A percentile compares a stretch with the other conserved stretches of the same genome.
phyloP scores from a whole-genome alignment of 805 yeast species.

The Komagataella populi region DNA sequence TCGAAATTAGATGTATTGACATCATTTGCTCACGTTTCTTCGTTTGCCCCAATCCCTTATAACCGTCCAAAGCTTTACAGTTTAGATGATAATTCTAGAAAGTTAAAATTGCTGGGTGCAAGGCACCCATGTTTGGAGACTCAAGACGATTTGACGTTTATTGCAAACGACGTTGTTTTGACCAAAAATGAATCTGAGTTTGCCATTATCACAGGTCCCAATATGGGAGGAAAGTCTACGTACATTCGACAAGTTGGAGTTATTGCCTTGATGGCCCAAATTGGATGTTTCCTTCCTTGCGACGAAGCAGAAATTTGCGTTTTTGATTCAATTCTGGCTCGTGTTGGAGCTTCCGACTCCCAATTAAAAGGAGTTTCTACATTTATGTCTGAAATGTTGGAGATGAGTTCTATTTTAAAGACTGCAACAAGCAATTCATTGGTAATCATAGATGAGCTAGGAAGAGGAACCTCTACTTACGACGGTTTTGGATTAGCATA shows the following conservation, averaged over 20 bases:
- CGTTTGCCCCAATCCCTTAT: conserved; percentile 75
- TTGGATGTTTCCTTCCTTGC: conserved; percentile 84
- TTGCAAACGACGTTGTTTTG: conserved; percentile 77
- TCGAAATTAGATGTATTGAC: conserved; percentile 75
- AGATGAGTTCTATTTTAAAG: conserved; percentile 76
- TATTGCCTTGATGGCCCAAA: conserved; percentile 74
- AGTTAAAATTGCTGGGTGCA: conserved; percentile 50
- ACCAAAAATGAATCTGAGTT: conserved; percentile 49
- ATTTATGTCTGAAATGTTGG: conserved; percentile 93
- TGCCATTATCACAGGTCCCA: conserved; percentile 85
- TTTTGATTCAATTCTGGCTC: conserved; percentile 84
- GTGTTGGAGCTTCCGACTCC: conserved; percentile 99
- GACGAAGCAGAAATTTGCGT: conserved; percentile 62
- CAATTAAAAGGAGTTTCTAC: conserved; percentile 95
- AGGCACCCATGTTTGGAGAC: conserved; percentile 93
- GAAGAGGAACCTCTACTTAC: conserved; percentile 88
- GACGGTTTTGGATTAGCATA: conserved; percentile 98
- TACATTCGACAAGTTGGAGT: conserved; percentile 85
- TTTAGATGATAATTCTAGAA: conserved; percentile 33
- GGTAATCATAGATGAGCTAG: conserved; percentile 87
- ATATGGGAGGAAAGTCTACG: conserved; percentile 96
- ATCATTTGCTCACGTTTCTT: conserved; percentile 73
- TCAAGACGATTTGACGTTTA: conserved; percentile 83
- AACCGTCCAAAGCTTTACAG: conserved; percentile 55
- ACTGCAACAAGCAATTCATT: conserved; percentile 70